phyloP scores from a whole-genome alignment of 2,329 filamentous ascomycete species.

The Fusarium sp. region DNA sequence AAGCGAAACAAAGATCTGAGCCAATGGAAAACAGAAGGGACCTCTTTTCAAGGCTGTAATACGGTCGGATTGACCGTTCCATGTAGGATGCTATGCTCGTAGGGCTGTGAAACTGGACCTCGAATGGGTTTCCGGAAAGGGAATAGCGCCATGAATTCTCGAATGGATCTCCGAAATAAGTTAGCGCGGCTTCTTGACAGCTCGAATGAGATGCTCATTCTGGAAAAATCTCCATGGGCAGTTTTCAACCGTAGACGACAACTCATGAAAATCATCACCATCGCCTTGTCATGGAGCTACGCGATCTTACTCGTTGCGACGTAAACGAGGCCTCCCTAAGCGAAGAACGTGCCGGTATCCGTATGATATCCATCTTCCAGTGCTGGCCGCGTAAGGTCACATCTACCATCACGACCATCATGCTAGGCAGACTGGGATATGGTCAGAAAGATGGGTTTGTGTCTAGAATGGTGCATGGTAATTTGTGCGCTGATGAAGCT shows the following conservation, averaged over 20 bases:
- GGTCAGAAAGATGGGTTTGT: too few species aligned
- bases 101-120: constrained; percentile 37
- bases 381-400: neutral
- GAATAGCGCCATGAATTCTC: constrained; percentile 15
- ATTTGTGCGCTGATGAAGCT: neutral
- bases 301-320: neutral
- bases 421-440: neutral
- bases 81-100: constrained; percentile 15
- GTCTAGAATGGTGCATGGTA: neutral
- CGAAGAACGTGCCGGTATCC: neutral
- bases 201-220: constrained; percentile 17
- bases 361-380: neutral
- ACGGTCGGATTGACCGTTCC: constrained; percentile 15
- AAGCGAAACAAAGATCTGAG: neutral
- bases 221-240: neutral
- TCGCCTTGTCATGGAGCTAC: neutral
- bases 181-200: constrained; percentile 11
- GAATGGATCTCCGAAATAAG: constrained; percentile 10
- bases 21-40: constrained; percentile 20
- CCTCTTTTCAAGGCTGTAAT: neutral
- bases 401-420: neutral
- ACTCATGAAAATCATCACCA: neutral
- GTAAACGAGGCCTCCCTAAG: neutral
- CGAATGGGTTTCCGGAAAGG: constrained; percentile 40
- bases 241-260: neutral